These are phyloP conservation scores for Rhizophora mangle DNA, from an alignment of 345 rosid species.

Conservation along the genomic window DNA sequence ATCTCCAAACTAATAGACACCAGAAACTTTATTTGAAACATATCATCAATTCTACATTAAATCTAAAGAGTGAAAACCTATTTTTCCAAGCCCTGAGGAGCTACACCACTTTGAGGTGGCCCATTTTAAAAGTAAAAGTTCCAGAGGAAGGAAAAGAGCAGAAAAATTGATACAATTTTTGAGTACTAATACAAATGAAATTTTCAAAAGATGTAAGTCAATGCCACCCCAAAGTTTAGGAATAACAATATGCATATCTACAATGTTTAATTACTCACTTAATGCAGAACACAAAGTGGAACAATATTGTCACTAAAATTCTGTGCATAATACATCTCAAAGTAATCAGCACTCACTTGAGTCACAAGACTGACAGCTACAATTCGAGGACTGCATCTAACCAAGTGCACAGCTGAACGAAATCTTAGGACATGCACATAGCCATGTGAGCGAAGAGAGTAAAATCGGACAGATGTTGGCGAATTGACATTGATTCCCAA, in stretches of 20 bases:
- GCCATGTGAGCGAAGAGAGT: slow-evolving; percentile 22
- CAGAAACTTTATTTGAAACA: not conserved
- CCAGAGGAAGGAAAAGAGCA: not conserved
- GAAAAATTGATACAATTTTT: not conserved
- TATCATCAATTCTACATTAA: not conserved
- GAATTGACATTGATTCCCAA: slow-evolving; percentile 10
- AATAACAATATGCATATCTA: not conserved
- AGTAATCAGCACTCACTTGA: slow-evolving; percentile 18
- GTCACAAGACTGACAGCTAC: slow-evolving; percentile 30
- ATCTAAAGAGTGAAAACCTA: not conserved
- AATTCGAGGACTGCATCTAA: slow-evolving; percentile 29
- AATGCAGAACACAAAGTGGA: not conserved
- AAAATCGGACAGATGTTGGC: slow-evolving; percentile 27
- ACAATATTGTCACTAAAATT: not conserved
- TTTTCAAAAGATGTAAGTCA: slow-evolving; percentile 7
- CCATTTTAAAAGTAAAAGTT: slow-evolving; percentile 2
- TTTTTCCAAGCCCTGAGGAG: not conserved
- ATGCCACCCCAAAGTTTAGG: slow-evolving; percentile 2
- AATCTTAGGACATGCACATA: slow-evolving; percentile 29
- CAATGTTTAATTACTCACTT: not conserved
- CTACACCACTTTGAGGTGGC: not conserved
- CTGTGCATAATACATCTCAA: not conserved
- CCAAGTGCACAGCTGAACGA: slow-evolving; percentile 25
- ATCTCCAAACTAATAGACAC: slow-evolving; percentile 6
- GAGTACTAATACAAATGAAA: not conserved